Conservation (phyloP, 805 yeast species). For the Zygosaccharomyces pseudorouxii region DNA sequence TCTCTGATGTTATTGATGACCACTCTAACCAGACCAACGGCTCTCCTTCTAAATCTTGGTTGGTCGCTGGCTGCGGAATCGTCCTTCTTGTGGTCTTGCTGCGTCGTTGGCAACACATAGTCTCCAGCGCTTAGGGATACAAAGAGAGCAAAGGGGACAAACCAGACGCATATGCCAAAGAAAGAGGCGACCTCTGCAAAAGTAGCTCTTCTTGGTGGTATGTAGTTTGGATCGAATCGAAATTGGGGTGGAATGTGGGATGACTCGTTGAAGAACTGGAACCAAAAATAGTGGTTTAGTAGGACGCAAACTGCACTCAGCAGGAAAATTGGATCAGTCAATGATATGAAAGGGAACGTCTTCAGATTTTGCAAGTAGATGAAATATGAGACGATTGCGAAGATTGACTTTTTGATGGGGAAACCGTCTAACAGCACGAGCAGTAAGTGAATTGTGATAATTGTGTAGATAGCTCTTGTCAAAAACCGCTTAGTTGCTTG, state of each 20-base stretch:
- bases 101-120: constrained; percentile 64
- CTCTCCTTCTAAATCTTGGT: constrained; percentile 37
- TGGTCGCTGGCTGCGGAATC: constrained; percentile 13
- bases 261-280: constrained; percentile 68
- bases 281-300: constrained; percentile 85
- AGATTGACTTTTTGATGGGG: constrained; percentile 62
- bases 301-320: constrained; percentile 68
- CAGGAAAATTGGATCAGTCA: constrained; percentile 67
- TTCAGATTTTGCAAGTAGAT: constrained; percentile 73
- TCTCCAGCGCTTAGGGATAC: constrained; percentile 91
- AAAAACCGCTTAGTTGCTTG: constrained; percentile 75
- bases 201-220: constrained; percentile 65
- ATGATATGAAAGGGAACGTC: constrained; percentile 77
- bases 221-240: constrained; percentile 53
- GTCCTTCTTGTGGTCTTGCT: constrained; percentile 31
- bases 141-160: constrained; percentile 87
- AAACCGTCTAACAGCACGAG: constrained; percentile 72
- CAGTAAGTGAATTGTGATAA: constrained; percentile 51
- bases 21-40: constrained; percentile 67
- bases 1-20: constrained; percentile 52
- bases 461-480: constrained; percentile 54
- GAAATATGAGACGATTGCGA: constrained; percentile 65
- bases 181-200: constrained; percentile 92
- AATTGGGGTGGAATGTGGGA: constrained; percentile 56
- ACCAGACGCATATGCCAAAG: constrained; percentile 91